Evolutionary conservation across 257 asterid species (phyloP), one percentile per base, ranked within the genome.

Genomic region (Catharanthus roseus): DNA sequence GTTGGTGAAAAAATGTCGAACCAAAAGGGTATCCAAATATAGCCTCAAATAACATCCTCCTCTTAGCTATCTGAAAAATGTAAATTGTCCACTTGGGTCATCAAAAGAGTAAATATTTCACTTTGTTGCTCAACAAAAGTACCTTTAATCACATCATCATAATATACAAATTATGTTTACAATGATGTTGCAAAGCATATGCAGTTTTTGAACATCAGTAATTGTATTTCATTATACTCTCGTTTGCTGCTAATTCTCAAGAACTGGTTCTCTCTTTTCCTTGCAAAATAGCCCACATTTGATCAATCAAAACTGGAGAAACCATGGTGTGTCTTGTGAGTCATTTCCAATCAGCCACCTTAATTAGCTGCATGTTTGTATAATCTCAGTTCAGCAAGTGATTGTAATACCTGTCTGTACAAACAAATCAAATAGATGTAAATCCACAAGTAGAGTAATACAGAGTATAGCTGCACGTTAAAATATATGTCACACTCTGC

Each of bases 231-330:
- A 13, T 26, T 57, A 16, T 64, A 36, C 19, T 15, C 6, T 39
- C 44, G 3, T 23, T 39, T 11, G 44, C 16, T 57, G 68, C 69
- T 36, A 24, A 13, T 62, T 5, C 3, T 1, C 51, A 42, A 65
- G 55, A 24, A 5, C 34, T 23, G 24, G 53, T 69, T 24, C 44
- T 51, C 44, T 51, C 72, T 39, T 57, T 67, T 23, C 36, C 63
- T 55, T 31, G 15, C 58, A 72, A 72, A 72, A 50, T 33, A 16
- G 44, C 57, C 5, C 42, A 8, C 5, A 6, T 29, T 44, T n/a
- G 3, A 1, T 49, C 42, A 41, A 45, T 61, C 47, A 65, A 65
- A 56, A 73, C 67, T 54, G 12, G 58, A 47, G 51, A 65, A 57
- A 42, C 57, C n/a, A 21, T 34, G 13, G 49, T 10, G 29, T 28